Conservation (phyloP, 2,329 filamentous ascomycete species). For the Ophioceras dolichostomum region DNA sequence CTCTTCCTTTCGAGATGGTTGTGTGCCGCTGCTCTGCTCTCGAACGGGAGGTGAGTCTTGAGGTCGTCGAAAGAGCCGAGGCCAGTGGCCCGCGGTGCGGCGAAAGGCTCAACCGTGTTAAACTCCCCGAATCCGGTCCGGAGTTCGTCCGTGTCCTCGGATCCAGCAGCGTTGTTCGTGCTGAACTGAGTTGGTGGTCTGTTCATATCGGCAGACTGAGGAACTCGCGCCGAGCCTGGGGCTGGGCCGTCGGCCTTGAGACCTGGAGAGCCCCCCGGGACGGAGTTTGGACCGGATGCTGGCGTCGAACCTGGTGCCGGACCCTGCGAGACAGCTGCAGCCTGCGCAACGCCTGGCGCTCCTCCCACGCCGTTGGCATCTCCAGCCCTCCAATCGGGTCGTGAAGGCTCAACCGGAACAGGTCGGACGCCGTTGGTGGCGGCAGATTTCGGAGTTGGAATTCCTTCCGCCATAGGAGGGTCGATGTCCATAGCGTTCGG, state of each 20-base stretch:
- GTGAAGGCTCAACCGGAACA: conserved; percentile 44
- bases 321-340: too few relatives aligned
- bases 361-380: conserved; percentile 21
- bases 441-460: conserved; percentile 12
- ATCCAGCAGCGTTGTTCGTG: conserved; percentile 29
- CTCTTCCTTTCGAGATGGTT: conserved; percentile 14
- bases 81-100: conserved; percentile 30
- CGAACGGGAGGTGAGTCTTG: conserved; percentile 43
- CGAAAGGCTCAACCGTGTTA: conserved; percentile 42
- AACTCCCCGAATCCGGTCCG: conserved; percentile 41
- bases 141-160: conserved; percentile 44
- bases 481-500: conserved; percentile 57
- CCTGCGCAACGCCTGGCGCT: conserved; percentile 11
- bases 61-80: conserved; percentile 43
- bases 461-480: conserved; percentile 25
- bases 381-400: conserved; percentile 47
- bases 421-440: conserved; percentile 29
- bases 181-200: conserved; percentile 7
- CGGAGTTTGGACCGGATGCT: neutral
- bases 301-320: neutral
- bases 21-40: conserved; percentile 33
- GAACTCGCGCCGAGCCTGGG: conserved; percentile 6
- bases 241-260: conserved; percentile 1
- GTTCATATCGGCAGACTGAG: too few relatives aligned
- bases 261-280: neutral